Conservation (phyloP, 805 yeast species). For the Ogataea paraovalis region DNA sequence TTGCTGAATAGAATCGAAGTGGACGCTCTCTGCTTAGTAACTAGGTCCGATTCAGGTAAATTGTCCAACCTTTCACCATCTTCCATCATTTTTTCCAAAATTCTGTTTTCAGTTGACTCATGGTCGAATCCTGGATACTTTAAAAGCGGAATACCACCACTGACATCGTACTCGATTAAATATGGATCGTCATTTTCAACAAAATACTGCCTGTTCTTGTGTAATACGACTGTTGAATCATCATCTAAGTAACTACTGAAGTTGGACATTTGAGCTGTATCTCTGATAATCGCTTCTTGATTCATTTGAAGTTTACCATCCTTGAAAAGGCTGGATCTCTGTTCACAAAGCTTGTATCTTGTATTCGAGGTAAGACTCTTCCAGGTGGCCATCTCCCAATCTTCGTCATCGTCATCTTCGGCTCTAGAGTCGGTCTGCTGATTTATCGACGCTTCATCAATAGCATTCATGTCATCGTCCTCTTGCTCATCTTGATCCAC, state of each 20-base stretch:
- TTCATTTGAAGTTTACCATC: conserved; percentile 56
- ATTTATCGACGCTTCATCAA: conserved; percentile 26
- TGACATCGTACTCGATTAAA: conserved; percentile 77
- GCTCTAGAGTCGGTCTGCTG: conserved; percentile 18
- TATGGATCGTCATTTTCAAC: conserved; percentile 60
- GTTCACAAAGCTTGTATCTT: conserved; percentile 68
- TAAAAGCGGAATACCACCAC: conserved; percentile 74
- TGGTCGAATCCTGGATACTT: conserved; percentile 45
- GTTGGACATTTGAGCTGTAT: conserved; percentile 63
- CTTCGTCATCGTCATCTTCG: conserved; percentile 56
- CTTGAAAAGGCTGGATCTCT: conserved; percentile 64
- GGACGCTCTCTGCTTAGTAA: conserved; percentile 51
- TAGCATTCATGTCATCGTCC: conserved; percentile 44
- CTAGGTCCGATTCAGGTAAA: conserved; percentile 36
- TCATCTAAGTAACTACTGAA: conserved; percentile 45
- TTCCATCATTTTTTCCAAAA: conserved; percentile 36
- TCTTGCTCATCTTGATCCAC: conserved; percentile 31
- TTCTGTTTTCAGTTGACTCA: conserved; percentile 41
- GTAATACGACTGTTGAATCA: conserved; percentile 29
- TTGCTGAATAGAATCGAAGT: conserved; percentile 59
- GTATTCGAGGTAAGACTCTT: conserved; percentile 74
- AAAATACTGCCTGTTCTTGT: conserved; percentile 32
- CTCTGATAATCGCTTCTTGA: conserved; percentile 66
- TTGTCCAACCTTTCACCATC: conserved; percentile 32
- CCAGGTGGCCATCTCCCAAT: conserved; percentile 80